Evolutionary conservation across 352 stramenopile species (phyloP).

Genomic region (Pythium coloratum): DNA sequence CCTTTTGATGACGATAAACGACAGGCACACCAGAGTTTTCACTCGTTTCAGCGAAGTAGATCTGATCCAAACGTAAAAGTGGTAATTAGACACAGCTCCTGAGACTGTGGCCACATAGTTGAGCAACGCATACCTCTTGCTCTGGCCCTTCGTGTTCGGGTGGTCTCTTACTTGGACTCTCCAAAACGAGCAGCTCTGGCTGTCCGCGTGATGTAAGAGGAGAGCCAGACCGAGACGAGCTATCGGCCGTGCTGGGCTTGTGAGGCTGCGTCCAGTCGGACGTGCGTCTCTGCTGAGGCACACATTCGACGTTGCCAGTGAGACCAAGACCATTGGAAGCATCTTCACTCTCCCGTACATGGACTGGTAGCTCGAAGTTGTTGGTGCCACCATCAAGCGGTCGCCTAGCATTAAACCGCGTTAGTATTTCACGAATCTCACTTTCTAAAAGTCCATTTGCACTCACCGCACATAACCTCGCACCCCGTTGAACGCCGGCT

Average conservation of each 20-base stretch:
- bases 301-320: not conserved
- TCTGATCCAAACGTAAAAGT: conserved; percentile 25
- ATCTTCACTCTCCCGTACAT: conserved; percentile 6
- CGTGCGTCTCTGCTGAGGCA: conserved; percentile 12
- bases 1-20: conserved; percentile 73
- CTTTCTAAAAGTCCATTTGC: not conserved
- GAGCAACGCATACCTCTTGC: conserved; percentile 2
- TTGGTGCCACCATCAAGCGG: conserved; percentile 7
- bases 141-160: conserved; percentile 16
- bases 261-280: conserved; percentile 13
- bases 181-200: conserved; percentile 28
- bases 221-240: not conserved
- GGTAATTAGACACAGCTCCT: not conserved
- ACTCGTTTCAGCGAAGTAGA: conserved; percentile 74
- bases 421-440: not conserved
- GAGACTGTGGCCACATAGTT: not conserved
- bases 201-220: conserved; percentile 10
- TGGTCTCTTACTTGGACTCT: conserved; percentile 13
- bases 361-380: conserved; percentile 9
- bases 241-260: conserved; percentile 24
- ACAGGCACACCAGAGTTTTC: conserved; percentile 69
- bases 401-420: not conserved
- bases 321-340: not conserved
- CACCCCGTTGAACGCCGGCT: conserved; percentile 30
- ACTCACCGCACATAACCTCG: conserved; percentile 57